These are phyloP conservation scores for Pseudopediastrum boryanum DNA, from an alignment of 139 green algal species.

Conservation along the genomic window DNA sequence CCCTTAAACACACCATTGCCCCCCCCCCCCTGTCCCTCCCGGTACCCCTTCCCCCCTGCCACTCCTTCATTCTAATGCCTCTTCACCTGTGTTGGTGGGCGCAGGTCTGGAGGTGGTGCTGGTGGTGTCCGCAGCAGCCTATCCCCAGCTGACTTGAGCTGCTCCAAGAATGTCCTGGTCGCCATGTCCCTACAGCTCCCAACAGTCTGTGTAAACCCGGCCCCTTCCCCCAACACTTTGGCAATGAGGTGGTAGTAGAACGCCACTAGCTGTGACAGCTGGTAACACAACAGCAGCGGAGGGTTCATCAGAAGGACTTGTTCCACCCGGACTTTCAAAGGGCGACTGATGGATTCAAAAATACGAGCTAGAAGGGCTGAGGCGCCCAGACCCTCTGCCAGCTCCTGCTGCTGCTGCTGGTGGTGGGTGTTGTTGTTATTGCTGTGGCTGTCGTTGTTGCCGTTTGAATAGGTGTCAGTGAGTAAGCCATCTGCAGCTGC, in stretches of 20 bases:
- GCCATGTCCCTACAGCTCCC: slow-evolving; percentile 56
- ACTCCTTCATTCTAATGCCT: not conserved
- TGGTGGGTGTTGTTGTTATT: not conserved
- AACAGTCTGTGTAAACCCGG: slow-evolving; percentile 48
- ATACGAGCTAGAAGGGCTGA: slow-evolving; percentile 93
- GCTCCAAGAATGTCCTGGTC: slow-evolving; percentile 71
- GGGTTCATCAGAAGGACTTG: slow-evolving; percentile 84
- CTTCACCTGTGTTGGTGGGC: slow-evolving; percentile 65
- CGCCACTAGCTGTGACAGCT: slow-evolving; percentile 77
- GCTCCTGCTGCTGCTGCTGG: slow-evolving; percentile 30
- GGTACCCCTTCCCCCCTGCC: too few relatives aligned
- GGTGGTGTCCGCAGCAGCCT: slow-evolving; percentile 73
- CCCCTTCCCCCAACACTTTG: slow-evolving; percentile 35
- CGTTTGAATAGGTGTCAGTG: not conserved
- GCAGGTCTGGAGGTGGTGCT: slow-evolving; percentile 66
- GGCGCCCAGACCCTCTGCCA: not conserved
- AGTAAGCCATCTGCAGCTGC: slow-evolving; percentile 8
- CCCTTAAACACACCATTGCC: too few relatives aligned
- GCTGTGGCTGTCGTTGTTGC: not conserved
- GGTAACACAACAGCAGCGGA: slow-evolving; percentile 79
- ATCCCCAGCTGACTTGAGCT: slow-evolving; percentile 68
- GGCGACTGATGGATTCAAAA: slow-evolving; percentile 93
- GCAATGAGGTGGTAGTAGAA: slow-evolving; percentile 76
- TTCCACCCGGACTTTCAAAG: slow-evolving; percentile 89
- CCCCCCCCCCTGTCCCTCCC: too few relatives aligned